Conservation (phyloP, 2,329 filamentous ascomycete genomes). For the Penicillium janthinellum region DNA sequence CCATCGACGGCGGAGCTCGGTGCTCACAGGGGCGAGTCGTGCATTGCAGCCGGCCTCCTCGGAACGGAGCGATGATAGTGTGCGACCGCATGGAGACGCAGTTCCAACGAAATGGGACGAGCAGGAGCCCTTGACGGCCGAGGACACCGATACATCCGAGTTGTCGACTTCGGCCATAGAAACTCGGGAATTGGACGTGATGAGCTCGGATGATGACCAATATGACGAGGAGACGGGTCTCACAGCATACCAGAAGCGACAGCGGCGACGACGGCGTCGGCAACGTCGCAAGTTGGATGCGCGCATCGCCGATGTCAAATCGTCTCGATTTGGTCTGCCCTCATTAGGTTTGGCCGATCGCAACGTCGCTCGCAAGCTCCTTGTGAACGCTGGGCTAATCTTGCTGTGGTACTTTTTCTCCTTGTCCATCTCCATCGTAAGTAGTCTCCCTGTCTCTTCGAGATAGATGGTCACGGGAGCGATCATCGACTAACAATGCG, state of each 20-base stretch:
- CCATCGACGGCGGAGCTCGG: slow-evolving; percentile 44
- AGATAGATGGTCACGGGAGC: too few relatives aligned
- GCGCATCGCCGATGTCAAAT: slow-evolving; percentile 62
- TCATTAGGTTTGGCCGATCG: slow-evolving; percentile 66
- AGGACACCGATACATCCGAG: slow-evolving; percentile 44
- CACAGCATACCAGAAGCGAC: slow-evolving; percentile 68
- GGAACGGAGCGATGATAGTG: slow-evolving; percentile 40
- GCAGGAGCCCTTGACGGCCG: slow-evolving; percentile 35
- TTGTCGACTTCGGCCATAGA: slow-evolving; percentile 45
- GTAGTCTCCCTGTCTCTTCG: slow-evolving; percentile 36
- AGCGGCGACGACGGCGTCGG: slow-evolving; percentile 67
- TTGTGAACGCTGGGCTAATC: slow-evolving; percentile 80
- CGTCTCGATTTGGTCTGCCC: slow-evolving; percentile 70
- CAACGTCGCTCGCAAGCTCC: slow-evolving; percentile 67
- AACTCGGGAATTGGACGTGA: slow-evolving; percentile 58
- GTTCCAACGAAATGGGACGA: slow-evolving; percentile 35
- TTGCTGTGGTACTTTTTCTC: slow-evolving; percentile 90
- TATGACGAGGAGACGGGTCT: slow-evolving; percentile 91
- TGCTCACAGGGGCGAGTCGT: slow-evolving; percentile 49
- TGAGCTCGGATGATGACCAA: slow-evolving; percentile 71
- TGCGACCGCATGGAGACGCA: slow-evolving; percentile 28
- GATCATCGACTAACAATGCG: not conserved
- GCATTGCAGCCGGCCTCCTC: slow-evolving; percentile 46
- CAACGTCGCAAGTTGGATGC: slow-evolving; percentile 71
- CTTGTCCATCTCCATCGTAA: slow-evolving; percentile 84